phyloP scores from a whole-genome alignment of 306 rosid genomes.

The Coriaria nepalensis region DNA sequence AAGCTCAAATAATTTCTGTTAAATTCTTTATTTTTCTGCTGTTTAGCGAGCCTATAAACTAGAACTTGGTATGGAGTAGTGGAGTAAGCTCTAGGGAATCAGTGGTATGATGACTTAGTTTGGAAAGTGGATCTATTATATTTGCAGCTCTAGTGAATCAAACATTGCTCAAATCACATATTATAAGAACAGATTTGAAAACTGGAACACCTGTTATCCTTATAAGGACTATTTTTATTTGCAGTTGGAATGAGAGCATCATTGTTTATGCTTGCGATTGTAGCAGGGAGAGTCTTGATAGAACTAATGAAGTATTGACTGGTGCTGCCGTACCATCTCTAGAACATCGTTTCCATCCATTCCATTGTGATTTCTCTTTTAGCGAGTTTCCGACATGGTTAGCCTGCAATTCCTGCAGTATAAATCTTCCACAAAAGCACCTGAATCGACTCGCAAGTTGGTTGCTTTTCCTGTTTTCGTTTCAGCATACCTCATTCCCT shows the following conservation, averaged over 20 bases:
- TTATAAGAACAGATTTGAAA: background rate
- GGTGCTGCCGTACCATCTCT: slow-evolving; percentile 18
- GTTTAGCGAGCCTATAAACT: too few relatives aligned
- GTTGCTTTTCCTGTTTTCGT: slow-evolving; percentile 11
- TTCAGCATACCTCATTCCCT: slow-evolving; percentile 4
- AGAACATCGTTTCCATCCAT: slow-evolving; percentile 43
- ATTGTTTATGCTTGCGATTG: slow-evolving; percentile 86
- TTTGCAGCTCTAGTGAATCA: too few relatives aligned
- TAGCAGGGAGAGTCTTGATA: slow-evolving; percentile 53
- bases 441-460: slow-evolving; percentile 34
- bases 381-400: slow-evolving; percentile 56
- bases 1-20: background rate
- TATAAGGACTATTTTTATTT: slow-evolving; percentile 11
- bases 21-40: background rate
- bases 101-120: too few relatives aligned
- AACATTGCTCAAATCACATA: background rate
- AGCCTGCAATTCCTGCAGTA: slow-evolving; percentile 47
- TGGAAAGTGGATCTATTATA: too few relatives aligned
- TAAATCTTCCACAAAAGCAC: slow-evolving; percentile 14
- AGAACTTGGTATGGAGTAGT: too few relatives aligned
- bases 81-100: too few relatives aligned
- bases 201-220: slow-evolving; percentile 3
- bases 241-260: slow-evolving; percentile 51
- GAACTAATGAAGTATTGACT: slow-evolving; percentile 43
- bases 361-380: slow-evolving; percentile 58